phyloP scores from a whole-genome alignment of 2,329 filamentous ascomycete genomes.

The Penicillium sp. region DNA sequence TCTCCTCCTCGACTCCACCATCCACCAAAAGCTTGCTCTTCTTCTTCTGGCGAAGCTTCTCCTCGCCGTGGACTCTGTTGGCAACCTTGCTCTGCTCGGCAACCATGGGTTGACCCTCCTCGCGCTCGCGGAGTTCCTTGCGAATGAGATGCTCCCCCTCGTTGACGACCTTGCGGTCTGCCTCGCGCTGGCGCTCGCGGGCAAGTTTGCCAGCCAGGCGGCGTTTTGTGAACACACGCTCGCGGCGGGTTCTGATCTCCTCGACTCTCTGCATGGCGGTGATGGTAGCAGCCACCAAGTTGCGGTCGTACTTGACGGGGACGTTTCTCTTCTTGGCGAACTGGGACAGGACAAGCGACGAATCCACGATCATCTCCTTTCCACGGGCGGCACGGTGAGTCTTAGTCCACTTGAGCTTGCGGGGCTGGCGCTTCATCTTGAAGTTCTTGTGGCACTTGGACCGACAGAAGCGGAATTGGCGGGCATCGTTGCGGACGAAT shows the following conservation, averaged over 20 bases:
- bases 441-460: conserved; percentile 73
- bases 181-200: conserved; percentile 73
- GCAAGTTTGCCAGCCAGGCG: conserved; percentile 79
- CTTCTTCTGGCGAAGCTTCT: conserved; percentile 44
- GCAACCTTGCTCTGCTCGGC: conserved; percentile 37
- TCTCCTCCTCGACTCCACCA: conserved; percentile 47
- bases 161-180: conserved; percentile 82
- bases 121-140: conserved; percentile 60
- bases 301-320: conserved; percentile 92
- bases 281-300: conserved; percentile 81
- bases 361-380: conserved; percentile 90
- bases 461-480: conserved; percentile 66
- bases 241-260: conserved; percentile 79
- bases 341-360: conserved; percentile 67
- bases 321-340: conserved; percentile 93
- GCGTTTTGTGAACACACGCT: conserved; percentile 90
- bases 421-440: conserved; percentile 97
- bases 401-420: conserved; percentile 97
- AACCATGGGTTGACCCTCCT: conserved; percentile 45
- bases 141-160: conserved; percentile 92
- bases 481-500: conserved; percentile 66
- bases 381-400: conserved; percentile 80
- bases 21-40: conserved; percentile 47
- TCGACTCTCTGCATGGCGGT: conserved; percentile 86
- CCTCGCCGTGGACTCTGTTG: conserved; percentile 42